phyloP scores from a whole-genome alignment of 805 yeast species.

The Candida golubevii region DNA sequence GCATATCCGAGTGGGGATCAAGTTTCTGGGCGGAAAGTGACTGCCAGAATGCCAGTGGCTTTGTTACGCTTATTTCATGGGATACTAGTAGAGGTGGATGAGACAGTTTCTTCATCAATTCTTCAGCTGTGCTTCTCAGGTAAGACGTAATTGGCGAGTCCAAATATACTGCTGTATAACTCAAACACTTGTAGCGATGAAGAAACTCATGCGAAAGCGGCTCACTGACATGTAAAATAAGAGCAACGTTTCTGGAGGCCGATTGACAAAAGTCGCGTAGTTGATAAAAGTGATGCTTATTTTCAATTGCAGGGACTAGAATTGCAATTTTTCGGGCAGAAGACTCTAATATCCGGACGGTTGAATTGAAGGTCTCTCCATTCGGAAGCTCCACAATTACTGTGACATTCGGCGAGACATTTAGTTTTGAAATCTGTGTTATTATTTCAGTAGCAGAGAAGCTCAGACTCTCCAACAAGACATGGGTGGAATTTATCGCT shows the following conservation, averaged over 20 bases:
- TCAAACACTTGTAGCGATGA: constrained; percentile 11
- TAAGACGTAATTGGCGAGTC: not conserved
- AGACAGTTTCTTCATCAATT: not conserved
- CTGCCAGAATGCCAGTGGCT: constrained; percentile 3
- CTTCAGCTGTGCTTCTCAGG: not conserved
- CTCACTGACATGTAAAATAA: constrained; percentile 2
- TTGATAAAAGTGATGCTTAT: not conserved
- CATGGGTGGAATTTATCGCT: not conserved
- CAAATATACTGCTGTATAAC: constrained; percentile 6
- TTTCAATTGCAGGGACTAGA: constrained; percentile 4
- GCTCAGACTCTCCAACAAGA: not conserved
- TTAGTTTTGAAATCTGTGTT: not conserved
- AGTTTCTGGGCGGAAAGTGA: not conserved
- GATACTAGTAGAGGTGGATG: constrained; percentile 2
- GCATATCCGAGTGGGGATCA: constrained; percentile 6
- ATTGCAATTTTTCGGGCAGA: not conserved
- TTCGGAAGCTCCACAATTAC: constrained; percentile 1
- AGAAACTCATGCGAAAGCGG: not conserved
- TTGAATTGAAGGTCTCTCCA: not conserved
- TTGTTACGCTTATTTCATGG: not conserved
- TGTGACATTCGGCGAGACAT: not conserved
- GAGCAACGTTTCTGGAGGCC: not conserved
- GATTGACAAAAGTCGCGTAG: not conserved
- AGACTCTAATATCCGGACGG: not conserved
- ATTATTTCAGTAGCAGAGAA: not conserved